Conservation (phyloP, 2,329 filamentous ascomycete species). For the Stachybotrys chartarum region DNA sequence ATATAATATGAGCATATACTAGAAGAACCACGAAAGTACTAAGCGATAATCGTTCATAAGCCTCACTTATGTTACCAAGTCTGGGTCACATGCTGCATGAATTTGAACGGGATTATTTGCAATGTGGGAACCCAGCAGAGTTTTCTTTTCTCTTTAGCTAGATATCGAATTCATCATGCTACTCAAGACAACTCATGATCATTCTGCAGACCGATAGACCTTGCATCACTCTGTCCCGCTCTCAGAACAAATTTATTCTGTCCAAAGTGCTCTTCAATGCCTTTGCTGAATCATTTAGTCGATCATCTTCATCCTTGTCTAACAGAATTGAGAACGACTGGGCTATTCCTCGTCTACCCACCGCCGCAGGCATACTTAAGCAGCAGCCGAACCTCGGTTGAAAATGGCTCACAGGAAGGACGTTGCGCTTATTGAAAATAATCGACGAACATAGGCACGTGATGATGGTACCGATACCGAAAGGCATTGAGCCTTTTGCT, state of each 20-base stretch:
- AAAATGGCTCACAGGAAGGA: slow-evolving; percentile 41
- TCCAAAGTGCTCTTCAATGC: slow-evolving; percentile 1
- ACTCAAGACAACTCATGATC: no score
- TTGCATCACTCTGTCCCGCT: not conserved
- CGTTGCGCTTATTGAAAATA: slow-evolving; percentile 38
- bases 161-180: no score
- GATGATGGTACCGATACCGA: slow-evolving; percentile 41
- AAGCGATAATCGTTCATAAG: no score
- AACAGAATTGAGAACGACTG: slow-evolving; percentile 1
- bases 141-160: no score
- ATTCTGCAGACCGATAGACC: slow-evolving; percentile 3
- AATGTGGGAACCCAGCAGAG: no score
- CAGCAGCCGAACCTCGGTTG: slow-evolving; percentile 38
- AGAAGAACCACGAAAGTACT: no score
- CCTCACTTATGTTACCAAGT: no score
- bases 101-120: no score
- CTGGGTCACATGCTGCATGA: no score
- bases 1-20: no score
- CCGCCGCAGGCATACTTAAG: slow-evolving; percentile 39
- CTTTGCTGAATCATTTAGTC: slow-evolving; percentile 2
- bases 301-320: not conserved
- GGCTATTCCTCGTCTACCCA: slow-evolving; percentile 37
- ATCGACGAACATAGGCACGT: slow-evolving; percentile 43
- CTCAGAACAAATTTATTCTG: not conserved
- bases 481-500: slow-evolving; percentile 42